Evolutionary conservation across 192 early-diverging fungal species (phyloP).

Genomic region (Lobosporangium transversale): DNA sequence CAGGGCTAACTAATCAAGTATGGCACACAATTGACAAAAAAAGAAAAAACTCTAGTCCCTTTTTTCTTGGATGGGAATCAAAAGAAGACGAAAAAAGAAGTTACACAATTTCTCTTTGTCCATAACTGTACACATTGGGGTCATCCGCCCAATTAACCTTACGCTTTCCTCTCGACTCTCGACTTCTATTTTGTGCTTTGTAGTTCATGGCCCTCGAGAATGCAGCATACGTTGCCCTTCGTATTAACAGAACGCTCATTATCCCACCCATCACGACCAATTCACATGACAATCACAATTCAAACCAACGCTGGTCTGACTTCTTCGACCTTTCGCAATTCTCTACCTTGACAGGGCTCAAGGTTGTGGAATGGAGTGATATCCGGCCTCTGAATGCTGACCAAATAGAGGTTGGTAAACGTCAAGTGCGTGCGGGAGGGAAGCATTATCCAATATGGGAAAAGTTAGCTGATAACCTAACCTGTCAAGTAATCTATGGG

Average conservation of each 20-base stretch:
- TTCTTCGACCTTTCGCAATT: slow-evolving; percentile 26
- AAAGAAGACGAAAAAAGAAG: too few relatives aligned
- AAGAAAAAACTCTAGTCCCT: too few relatives aligned
- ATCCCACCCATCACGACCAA: slow-evolving; percentile 43
- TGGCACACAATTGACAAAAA: background rate
- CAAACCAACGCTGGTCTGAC: slow-evolving; percentile 46
- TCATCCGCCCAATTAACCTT: too few relatives aligned
- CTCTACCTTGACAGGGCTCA: slow-evolving; percentile 8
- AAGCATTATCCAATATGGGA: slow-evolving; percentile 18
- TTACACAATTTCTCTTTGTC: too few relatives aligned
- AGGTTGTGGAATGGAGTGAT: slow-evolving; percentile 26
- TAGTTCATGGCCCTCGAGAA: slow-evolving; percentile 48
- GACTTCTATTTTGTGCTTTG: background rate
- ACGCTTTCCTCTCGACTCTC: too few relatives aligned
- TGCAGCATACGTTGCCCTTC: slow-evolving; percentile 32
- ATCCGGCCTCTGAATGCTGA: slow-evolving; percentile 31
- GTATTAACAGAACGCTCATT: slow-evolving; percentile 41
- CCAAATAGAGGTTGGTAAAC: slow-evolving; percentile 18
- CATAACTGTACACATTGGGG: too few relatives aligned
- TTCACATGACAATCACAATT: slow-evolving; percentile 26
- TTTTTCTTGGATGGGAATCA: too few relatives aligned
- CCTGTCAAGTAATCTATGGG: slow-evolving; percentile 39
- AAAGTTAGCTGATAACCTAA: slow-evolving; percentile 23
- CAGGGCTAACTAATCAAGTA: slow-evolving; percentile 49
- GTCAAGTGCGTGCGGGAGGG: slow-evolving; percentile 3